Conservation (phyloP, 2,329 filamentous ascomycete species). For the Aspergillus alliaceus region DNA sequence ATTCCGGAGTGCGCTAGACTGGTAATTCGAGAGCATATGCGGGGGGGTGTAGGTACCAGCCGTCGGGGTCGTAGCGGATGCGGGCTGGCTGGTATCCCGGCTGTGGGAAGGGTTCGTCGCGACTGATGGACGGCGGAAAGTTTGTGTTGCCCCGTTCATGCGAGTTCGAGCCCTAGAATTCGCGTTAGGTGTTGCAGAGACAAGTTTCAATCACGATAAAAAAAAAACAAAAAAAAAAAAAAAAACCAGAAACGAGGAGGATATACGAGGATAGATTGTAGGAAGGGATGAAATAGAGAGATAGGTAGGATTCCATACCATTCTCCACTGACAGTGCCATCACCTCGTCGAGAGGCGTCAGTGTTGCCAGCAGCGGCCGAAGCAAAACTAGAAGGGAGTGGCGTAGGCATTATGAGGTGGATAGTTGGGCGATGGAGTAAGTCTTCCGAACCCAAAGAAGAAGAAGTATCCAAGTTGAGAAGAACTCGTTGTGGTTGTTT, state of each 20-base stretch:
- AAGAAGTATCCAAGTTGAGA: slow-evolving; percentile 11
- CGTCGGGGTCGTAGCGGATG: slow-evolving; percentile 41
- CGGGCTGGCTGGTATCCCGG: slow-evolving; percentile 43
- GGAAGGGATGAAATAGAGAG: slow-evolving; percentile 1
- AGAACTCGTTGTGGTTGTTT: slow-evolving; percentile 19
- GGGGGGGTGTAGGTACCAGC: slow-evolving; percentile 60
- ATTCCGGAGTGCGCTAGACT: slow-evolving; percentile 50
- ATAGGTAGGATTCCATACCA: slow-evolving; percentile 57
- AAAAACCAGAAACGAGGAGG: too few relatives aligned
- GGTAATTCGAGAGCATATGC: slow-evolving; percentile 56
- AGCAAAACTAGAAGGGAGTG: slow-evolving; percentile 80
- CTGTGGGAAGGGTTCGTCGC: slow-evolving; percentile 54
- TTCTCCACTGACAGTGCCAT: slow-evolving; percentile 65
- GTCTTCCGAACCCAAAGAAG: slow-evolving; percentile 22
- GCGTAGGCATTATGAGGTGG: slow-evolving; percentile 61
- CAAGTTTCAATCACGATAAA: background rate
- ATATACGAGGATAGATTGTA: background rate
- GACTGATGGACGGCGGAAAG: slow-evolving; percentile 64
- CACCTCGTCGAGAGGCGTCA: slow-evolving; percentile 60
- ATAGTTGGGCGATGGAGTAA: slow-evolving; percentile 20
- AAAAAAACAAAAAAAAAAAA: too few relatives aligned
- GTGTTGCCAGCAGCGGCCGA: slow-evolving; percentile 78
- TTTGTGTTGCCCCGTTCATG: slow-evolving; percentile 66
- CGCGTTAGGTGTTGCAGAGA: background rate
- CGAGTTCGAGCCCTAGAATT: slow-evolving; percentile 57